Base-by-base conservation (phyloP, 2,329 filamentous ascomycete species). In the Talaromyces sp. region DNA sequence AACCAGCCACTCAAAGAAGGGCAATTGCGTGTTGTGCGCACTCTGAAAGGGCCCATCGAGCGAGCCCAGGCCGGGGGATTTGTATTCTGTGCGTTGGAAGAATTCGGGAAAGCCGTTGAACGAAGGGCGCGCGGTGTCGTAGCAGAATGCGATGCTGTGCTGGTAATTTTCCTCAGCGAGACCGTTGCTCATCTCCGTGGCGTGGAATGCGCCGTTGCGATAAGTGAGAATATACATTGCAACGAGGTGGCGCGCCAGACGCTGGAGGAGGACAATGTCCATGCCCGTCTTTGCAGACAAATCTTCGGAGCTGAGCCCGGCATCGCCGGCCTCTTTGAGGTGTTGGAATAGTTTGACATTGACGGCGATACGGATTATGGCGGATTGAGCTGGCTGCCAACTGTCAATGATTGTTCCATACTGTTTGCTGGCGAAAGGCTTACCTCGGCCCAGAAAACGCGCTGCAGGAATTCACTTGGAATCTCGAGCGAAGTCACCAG, bases 361-460 rank as follows among this genome's bases (percentile, higher is more conserved):
- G 16, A 77, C 73, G 5, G 76, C 76, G 4, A 77, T 67, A 3
- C 77, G 75, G 60, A 74, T 74, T 43, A 76, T 72, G 6, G 78
- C 76, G 1, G 76, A 74, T 64, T 73, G 68, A 7, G 77, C 77
- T 22, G 65, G 71, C 71, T 70, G 45, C 43, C 9, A 4, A 47
- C 22, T 6, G 9, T 47, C n/a, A 22, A 10, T 47, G 10, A 22
- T 16, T 47, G 6, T 27, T 13, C n/a, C 4, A 10, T 47, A 13
- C 43, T 24, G 13, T 27, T 27, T 27, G 27, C 6, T 27, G 27
- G 27, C 43, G 9, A 22, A 19, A 3, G 7, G 19, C 11, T 66
- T 56, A 79, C 77, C 71, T 79, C 75, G 16, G 77, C 78, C 78
- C 77, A 79, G 45, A 76, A 76, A 50, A 72, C 79, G 19, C 70